Conservation (phyloP, 1,284 basidiomycete genomes). For the Takashimella tepidaria region DNA sequence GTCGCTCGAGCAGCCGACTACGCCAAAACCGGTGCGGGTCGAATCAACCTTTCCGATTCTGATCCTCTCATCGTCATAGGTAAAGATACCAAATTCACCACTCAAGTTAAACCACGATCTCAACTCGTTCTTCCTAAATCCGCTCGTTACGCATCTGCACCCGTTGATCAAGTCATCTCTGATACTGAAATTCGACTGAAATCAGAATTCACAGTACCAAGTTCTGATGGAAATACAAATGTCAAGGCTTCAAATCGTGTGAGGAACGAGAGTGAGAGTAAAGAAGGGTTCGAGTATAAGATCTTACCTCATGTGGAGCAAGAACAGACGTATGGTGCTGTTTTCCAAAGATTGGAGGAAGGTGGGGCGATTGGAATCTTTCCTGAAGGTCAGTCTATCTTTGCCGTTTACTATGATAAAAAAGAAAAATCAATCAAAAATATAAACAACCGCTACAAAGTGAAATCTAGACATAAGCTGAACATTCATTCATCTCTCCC, state of each 20-base stretch:
- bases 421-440: no score
- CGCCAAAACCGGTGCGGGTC: slow-evolving; percentile 72
- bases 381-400: slow-evolving; percentile 83
- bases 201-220: slow-evolving; percentile 63
- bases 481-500: not conserved
- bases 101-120: slow-evolving; percentile 72
- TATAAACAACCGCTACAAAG: no score
- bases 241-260: slow-evolving; percentile 69
- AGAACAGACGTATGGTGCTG: slow-evolving; percentile 88
- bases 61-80: slow-evolving; percentile 77
- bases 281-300: slow-evolving; percentile 66
- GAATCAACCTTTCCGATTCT: slow-evolving; percentile 65
- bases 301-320: slow-evolving; percentile 82
- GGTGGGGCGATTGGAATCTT: slow-evolving; percentile 93
- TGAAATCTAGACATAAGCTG: not conserved
- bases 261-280: slow-evolving; percentile 58
- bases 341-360: slow-evolving; percentile 80
- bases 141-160: slow-evolving; percentile 69
- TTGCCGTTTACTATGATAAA: no score
- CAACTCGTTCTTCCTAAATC: slow-evolving; percentile 86
- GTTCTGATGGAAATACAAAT: slow-evolving; percentile 51
- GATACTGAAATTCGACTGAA: slow-evolving; percentile 80
- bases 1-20: slow-evolving; percentile 88
- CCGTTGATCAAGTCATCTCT: slow-evolving; percentile 82
- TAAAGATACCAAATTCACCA: slow-evolving; percentile 67